Percentiles rank a stretch among this genome's conserved stretches.
phyloP scores from a whole-genome alignment of 805 yeast species.

The Saccharomycopsis babjevae region DNA sequence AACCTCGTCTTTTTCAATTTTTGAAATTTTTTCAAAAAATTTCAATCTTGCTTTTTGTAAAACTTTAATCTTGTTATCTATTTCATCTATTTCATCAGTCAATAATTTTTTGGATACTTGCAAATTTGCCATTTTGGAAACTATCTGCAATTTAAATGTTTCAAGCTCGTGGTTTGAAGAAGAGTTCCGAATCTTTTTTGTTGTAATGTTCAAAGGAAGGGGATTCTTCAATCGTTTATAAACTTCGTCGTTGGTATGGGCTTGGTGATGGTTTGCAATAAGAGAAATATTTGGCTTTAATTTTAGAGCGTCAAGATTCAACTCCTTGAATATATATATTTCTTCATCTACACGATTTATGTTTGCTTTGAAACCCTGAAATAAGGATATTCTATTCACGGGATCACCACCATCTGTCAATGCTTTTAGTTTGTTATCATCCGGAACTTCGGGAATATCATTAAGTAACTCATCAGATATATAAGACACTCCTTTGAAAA shows the following conservation, averaged over 20 bases:
- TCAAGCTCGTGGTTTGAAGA: slow-evolving; percentile 33
- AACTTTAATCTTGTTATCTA: slow-evolving; percentile 46
- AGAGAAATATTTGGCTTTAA: slow-evolving; percentile 6
- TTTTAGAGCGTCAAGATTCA: slow-evolving; percentile 11
- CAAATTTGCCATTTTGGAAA: slow-evolving; percentile 40
- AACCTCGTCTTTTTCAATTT: slow-evolving; percentile 52
- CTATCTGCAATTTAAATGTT: slow-evolving; percentile 31
- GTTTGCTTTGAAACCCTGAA: slow-evolving; percentile 60
- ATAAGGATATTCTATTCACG: slow-evolving; percentile 37
- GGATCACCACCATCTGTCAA: slow-evolving; percentile 15
- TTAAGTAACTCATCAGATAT: slow-evolving; percentile 53
- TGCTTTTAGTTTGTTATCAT: slow-evolving; percentile 6
- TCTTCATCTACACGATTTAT: slow-evolving; percentile 41
- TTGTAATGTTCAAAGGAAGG: slow-evolving; percentile 32
- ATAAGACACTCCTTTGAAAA: slow-evolving; percentile 22
- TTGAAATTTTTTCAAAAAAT: slow-evolving; percentile 49
- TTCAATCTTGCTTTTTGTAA: slow-evolving; percentile 40
- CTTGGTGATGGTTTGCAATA: slow-evolving; percentile 18
- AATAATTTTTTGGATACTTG: slow-evolving; percentile 58
- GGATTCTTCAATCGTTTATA: slow-evolving; percentile 21
- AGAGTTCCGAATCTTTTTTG: slow-evolving; percentile 32
- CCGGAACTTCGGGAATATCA: slow-evolving; percentile 35
- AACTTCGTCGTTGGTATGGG: slow-evolving; percentile 12
- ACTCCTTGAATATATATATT: slow-evolving; percentile 15
- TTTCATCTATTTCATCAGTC: slow-evolving; percentile 51